Conservation (phyloP, 192 early-diverging fungal genomes). For the Dimargaris cristalligena region DNA sequence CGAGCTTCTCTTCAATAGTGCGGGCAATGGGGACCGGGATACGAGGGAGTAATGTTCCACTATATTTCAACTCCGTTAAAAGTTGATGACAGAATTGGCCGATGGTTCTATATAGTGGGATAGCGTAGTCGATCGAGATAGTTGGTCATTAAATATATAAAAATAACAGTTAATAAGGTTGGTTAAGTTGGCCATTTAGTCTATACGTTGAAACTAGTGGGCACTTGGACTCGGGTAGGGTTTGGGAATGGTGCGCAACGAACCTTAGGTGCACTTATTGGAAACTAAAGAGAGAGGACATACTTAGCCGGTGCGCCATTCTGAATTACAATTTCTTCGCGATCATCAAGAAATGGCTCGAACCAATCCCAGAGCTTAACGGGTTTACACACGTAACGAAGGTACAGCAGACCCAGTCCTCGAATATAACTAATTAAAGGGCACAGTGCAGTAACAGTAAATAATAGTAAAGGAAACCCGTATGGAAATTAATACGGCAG, state of each 20-base stretch:
- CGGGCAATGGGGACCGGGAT: slow-evolving; percentile 69
- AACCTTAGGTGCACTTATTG: too few relatives aligned
- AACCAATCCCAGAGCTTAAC: slow-evolving; percentile 65
- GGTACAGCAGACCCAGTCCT: slow-evolving; percentile 61
- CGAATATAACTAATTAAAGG: slow-evolving; percentile 62
- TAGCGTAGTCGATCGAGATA: slow-evolving; percentile 2
- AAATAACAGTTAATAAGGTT: not conserved
- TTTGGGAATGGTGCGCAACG: too few relatives aligned
- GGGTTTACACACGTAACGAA: slow-evolving; percentile 66
- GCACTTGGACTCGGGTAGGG: too few relatives aligned
- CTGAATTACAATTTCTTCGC: too few relatives aligned
- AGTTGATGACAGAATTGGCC: slow-evolving; percentile 47
- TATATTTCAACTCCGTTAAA: slow-evolving; percentile 56
- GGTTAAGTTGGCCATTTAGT: too few relatives aligned
- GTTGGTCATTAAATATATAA: not conserved
- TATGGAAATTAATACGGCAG: too few relatives aligned
- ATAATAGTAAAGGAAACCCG: not conserved
- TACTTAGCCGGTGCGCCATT: too few relatives aligned
- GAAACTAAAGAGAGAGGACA: too few relatives aligned
- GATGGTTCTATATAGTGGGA: slow-evolving; percentile 65
- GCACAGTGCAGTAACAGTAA: too few relatives aligned
- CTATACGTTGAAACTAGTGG: too few relatives aligned
- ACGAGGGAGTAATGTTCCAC: slow-evolving; percentile 62
- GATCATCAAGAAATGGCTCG: slow-evolving; percentile 59
- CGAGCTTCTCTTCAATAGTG: slow-evolving; percentile 47